These are phyloP conservation scores for Arthrobotrys entomopaga DNA, from an alignment of 2,329 filamentous ascomycete genomes.

Conservation along the genomic window DNA sequence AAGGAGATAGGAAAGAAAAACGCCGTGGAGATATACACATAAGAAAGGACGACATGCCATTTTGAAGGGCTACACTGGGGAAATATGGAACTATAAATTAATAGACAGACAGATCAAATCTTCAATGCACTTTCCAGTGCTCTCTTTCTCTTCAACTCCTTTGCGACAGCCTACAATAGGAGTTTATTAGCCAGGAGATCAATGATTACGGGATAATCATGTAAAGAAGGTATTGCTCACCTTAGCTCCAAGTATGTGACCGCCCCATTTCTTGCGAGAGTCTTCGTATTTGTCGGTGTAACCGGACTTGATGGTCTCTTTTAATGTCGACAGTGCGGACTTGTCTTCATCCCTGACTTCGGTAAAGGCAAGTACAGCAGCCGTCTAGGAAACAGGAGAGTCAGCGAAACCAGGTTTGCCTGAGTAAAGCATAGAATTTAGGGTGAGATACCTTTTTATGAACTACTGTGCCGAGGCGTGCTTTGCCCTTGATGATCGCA, in stretches of 20 bases:
- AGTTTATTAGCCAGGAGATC: background rate
- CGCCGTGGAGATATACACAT: too few relatives aligned
- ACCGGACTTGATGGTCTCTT: conserved; percentile 96
- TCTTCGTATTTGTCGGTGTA: conserved; percentile 97
- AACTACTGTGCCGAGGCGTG: conserved; percentile 95
- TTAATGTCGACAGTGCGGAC: conserved; percentile 95
- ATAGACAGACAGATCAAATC: conserved; percentile 74
- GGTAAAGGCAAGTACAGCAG: conserved; percentile 92
- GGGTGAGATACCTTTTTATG: conserved; percentile 91
- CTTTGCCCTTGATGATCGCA: conserved; percentile 99
- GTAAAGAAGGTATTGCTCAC: conserved; percentile 62
- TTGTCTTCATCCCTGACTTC: conserved; percentile 99
- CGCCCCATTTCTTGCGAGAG: conserved; percentile 92
- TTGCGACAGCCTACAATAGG: conserved; percentile 70
- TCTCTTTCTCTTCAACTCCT: conserved; percentile 78
- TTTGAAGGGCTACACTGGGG: background rate
- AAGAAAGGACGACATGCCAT: background rate
- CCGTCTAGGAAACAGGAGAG: conserved; percentile 72
- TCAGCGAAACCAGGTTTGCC: background rate
- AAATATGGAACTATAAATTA: background rate
- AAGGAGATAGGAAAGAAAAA: too few relatives aligned
- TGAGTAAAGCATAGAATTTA: background rate
- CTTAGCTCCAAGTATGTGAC: conserved; percentile 99
- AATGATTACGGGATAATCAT: background rate
- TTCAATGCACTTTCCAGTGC: conserved; percentile 93